Evolutionary conservation across 2,329 filamentous ascomycete genomes (phyloP).

Genomic region (Stemphylium beticola): DNA sequence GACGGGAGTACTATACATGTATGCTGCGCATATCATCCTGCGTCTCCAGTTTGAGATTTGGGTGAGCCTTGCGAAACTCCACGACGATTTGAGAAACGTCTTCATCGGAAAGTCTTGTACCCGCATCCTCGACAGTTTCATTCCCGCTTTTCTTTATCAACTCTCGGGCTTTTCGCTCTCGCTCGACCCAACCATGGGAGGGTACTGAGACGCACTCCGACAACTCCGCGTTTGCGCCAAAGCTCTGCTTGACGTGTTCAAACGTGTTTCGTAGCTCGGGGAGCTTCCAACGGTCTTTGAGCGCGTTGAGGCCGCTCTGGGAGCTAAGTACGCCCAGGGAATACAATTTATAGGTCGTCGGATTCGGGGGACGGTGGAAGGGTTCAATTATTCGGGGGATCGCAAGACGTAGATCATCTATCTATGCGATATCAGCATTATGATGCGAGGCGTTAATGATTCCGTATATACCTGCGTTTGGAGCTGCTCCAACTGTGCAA

Average conservation of each 20-base stretch:
- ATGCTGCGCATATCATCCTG: conserved; percentile 34
- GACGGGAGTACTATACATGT: conserved; percentile 22
- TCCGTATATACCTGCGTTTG: conserved; percentile 49
- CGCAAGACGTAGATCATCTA: conserved; percentile 51
- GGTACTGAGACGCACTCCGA: conserved; percentile 41
- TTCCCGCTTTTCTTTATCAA: conserved; percentile 13
- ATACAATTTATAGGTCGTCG: conserved; percentile 48
- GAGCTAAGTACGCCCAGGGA: conserved; percentile 47
- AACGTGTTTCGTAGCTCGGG: conserved; percentile 46
- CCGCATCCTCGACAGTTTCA: conserved; percentile 16
- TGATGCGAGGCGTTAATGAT: not conserved
- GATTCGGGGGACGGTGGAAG: conserved; percentile 37
- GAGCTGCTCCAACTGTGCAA: conserved; percentile 53
- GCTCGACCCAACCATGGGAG: conserved; percentile 50
- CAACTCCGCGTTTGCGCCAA: conserved; percentile 46
- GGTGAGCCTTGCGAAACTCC: conserved; percentile 33
- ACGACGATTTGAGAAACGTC: conserved; percentile 31
- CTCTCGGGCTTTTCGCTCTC: conserved; percentile 29
- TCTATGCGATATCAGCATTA: conserved; percentile 33
- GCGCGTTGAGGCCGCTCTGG: conserved; percentile 45
- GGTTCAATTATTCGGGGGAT: conserved; percentile 53
- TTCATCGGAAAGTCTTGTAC: conserved; percentile 22
- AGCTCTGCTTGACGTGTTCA: conserved; percentile 45
- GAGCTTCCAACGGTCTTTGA: conserved; percentile 48
- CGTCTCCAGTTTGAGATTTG: conserved; percentile 37